phyloP scores from a whole-genome alignment of 2,329 filamentous ascomycete genomes.

The Sclerotinia glacialis region DNA sequence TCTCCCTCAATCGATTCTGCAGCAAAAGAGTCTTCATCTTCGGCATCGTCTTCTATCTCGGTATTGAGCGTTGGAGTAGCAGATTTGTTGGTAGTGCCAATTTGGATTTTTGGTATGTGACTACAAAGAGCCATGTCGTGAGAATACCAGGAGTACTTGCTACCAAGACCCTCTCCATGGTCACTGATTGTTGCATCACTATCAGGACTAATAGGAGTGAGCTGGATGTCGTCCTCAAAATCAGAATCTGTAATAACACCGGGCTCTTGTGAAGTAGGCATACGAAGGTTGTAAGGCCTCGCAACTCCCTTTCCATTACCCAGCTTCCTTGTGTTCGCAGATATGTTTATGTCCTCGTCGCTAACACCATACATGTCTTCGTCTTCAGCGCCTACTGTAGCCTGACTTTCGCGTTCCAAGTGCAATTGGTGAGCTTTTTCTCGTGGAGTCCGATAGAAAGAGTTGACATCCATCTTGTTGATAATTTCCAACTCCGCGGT shows the following conservation, averaged over 20 bases:
- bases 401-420: neutral
- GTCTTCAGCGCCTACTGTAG: neutral
- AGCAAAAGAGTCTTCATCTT: neutral
- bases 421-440: no score
- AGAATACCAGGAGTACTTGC: neutral
- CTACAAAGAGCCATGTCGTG: neutral
- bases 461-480: no score
- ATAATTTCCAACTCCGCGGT: neutral
- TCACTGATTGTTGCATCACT: neutral
- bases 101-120: neutral
- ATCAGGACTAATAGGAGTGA: neutral
- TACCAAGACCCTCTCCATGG: neutral
- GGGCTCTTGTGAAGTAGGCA: neutral
- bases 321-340: neutral
- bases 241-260: neutral
- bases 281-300: neutral
- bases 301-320: neutral
- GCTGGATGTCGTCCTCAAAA: neutral
- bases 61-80: neutral
- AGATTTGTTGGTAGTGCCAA: neutral
- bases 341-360: neutral
- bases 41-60: neutral
- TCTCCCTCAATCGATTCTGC: neutral
- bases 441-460: neutral
- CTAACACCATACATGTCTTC: neutral